Base-by-base conservation (phyloP, 345 rosid genomes). In the Moringa oleifera region DNA sequence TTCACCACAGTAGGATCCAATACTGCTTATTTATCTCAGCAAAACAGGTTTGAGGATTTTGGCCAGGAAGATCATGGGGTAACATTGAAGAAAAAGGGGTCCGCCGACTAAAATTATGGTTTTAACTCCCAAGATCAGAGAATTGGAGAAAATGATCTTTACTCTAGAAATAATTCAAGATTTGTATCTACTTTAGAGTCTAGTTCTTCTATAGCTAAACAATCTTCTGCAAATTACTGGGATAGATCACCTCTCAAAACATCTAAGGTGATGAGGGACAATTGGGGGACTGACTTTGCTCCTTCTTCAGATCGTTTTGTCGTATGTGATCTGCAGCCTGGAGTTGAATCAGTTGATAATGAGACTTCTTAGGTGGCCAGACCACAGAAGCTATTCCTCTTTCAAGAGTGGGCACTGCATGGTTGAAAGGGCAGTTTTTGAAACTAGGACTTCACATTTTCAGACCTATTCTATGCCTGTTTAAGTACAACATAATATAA, bases 151-250 rank as follows among this genome's bases (percentile, higher is more conserved):
- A 0, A 31, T 16, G 64, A 62, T 20, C 60, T 33, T 24, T 23
- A 25, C 51, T 18, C 41, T 16, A 11, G 33, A 4, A 4, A 51
- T 16, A 62, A 59, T 22, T 67, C 60, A 45, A 62, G 71, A 19
- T 31, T 20, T 47, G 25, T 46, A 18, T 24, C 63, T 17, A 16
- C 64, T 20, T 50, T 58, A 25, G 51, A 57, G 20, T 20, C 63
- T 57, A 57, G 36, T 63, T 23, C 67, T 31, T 20, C 45, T 15
- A 53, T 64, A 62, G 66, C 54, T 33, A 66, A 33, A 36, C 2
- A 19, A 2, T 61, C 68, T 16, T 55, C 70, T 25, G 70, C 65
- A 21, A 71, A 49, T 54, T 65, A 20, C n/a, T 50, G 57, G 61
- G 62, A 65, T 25, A 58, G 61, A 22, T 51, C 25, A 36, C 25